Base-by-base conservation (phyloP, 805 yeast species). In the Vanderwaltozyma verrucispora region DNA sequence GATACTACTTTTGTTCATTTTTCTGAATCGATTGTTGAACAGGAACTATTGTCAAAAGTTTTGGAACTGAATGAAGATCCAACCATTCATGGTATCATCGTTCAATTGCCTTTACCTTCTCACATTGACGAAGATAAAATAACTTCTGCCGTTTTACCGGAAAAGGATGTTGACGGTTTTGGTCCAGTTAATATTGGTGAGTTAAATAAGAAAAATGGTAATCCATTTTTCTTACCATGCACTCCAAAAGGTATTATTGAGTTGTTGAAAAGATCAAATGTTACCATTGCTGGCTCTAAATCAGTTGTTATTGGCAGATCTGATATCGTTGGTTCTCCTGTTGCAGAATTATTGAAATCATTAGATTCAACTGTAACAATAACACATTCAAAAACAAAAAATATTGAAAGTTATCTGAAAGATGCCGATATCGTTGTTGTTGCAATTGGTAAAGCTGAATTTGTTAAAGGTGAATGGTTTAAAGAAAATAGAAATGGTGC, bases 81-180 rank as follows among this genome's bases (percentile, higher is more conserved):
- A 28, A 55, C 71, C 12, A 86, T 86, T 31, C 85, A 89, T 59
- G 98, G 98, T 35, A 67, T 89, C 21, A 69, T 89, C 43, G 80
- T 89, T 39, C 98, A 88, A 66, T 71, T 89, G 46, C 98, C 98
- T 4, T 66, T 89, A 40, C 98, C 97, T 25, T 59, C 63, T 23
- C 83, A 78, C 53, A 68, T 88, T 41, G 75, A 83, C 56, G 97
- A 89, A 65, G 76, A 80, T 32, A 60, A 63, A 33, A 70, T 92
- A 48, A 92, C 97, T 33, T 77, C 80, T 52, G 71, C 87, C 2
- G 96, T 89, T n/a, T 62, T 69, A 10, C 73, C 83, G 13, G 76
- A 72, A 31, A 89, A 89, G 64, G 98, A 89, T 53, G 95, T 92
- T 33, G 98, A 89, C 60, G 98, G 98, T 2, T 92, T 89, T 53